phyloP scores from a whole-genome alignment of 2,329 filamentous ascomycete genomes.

The Trichoderma semiorbis region DNA sequence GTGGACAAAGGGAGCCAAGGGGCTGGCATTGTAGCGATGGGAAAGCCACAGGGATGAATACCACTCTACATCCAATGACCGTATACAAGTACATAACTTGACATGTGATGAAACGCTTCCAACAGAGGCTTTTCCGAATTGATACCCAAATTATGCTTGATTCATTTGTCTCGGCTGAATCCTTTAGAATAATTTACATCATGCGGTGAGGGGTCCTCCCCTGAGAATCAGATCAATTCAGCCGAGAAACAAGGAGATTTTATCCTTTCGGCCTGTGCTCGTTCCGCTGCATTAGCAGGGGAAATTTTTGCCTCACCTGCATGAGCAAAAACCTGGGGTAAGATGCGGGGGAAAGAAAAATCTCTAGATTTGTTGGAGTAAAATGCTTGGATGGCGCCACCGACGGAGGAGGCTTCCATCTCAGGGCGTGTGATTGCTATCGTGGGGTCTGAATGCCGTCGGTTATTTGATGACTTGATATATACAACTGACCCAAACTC shows the following conservation, averaged over 20 bases:
- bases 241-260: background rate
- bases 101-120: background rate
- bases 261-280: background rate
- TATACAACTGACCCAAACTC: too few species aligned
- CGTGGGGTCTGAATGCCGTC: background rate
- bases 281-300: background rate
- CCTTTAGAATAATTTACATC: background rate
- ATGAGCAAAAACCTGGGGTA: background rate
- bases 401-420: background rate
- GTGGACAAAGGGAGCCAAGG: conserved; percentile 43
- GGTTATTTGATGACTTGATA: background rate
- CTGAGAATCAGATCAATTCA: background rate
- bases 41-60: background rate
- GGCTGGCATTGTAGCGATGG: conserved; percentile 29
- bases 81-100: background rate
- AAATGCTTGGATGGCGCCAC: background rate
- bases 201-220: background rate
- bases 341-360: background rate
- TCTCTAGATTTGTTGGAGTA: background rate
- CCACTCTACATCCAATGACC: background rate
- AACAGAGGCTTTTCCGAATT: background rate
- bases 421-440: background rate
- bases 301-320: background rate
- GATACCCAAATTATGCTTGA: background rate
- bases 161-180: background rate